Base-by-base conservation (phyloP, 2,329 filamentous ascomycete species). In the Xylariaceae sp. region DNA sequence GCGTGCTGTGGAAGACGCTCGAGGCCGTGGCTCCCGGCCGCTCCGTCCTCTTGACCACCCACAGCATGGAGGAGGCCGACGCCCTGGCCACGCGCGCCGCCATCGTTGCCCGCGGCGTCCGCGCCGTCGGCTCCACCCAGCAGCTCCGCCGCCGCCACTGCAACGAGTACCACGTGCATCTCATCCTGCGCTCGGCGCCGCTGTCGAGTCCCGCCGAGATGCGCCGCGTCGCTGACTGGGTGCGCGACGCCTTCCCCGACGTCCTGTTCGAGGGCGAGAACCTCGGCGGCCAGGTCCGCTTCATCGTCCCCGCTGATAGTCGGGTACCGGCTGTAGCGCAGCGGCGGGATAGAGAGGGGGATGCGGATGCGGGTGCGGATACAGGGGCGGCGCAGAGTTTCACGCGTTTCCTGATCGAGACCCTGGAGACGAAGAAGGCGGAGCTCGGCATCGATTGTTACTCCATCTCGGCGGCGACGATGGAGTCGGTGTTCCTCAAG, bases 41-140 rank as follows among this genome's bases (percentile, higher is more conserved):
- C 29, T 85, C 84, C 1, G 77, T 92, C 0, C 76, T 93, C 0
- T 79, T 93, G 40, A 92, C 89, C 0, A 93, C 89, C 0, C 89
- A 93, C 69, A 87, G 82, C 10, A 92, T 93, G 89, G 89, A 93
- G 68, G 90, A 93, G 71, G 89, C 89, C 1, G 88, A 91, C 63
- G 88, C 88, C 1, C 77, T 93, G 2, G 89, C 89, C 0, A 85
- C 82, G 20, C 77, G 87, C 6, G 88, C 86, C 0, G 88, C 86
- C 7, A 90, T 91, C 54, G 43, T 68, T 10, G 62, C 66, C 1
- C 44, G 50, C 21, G 47, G 60, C 9, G 55, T 69, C 29, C 60
- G 68, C 16, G 66, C 67, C 18, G 60, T 69, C 20, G 66, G 67
- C 9, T 59, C 60, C 26, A 67, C 67, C 3, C 59, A 65, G 54